Conservation (phyloP, 176 grass and related monocot species). For the Pharus latifolius region DNA sequence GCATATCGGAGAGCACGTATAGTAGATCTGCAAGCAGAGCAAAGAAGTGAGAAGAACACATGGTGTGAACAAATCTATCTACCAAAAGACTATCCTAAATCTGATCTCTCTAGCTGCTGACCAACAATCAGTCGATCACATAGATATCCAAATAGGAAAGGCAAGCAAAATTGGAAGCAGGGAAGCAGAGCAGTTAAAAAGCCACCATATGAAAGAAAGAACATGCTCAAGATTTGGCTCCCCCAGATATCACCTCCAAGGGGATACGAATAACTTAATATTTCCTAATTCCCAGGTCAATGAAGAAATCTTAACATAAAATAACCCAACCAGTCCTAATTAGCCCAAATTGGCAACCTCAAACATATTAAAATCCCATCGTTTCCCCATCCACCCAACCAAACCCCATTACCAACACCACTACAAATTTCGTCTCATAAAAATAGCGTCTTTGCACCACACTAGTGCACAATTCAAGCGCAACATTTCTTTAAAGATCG, state of each 20-base stretch:
- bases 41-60: constrained; percentile 1
- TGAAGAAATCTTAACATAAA: constrained; percentile 11
- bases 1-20: constrained; percentile 57
- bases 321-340: constrained; percentile 16
- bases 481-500: neutral
- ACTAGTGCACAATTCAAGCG: neutral
- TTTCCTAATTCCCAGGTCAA: constrained; percentile 16
- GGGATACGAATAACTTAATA: constrained; percentile 12
- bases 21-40: constrained; percentile 54
- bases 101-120: constrained; percentile 1
- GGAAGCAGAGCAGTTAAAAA: neutral
- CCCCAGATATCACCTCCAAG: constrained; percentile 39
- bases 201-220: constrained; percentile 19
- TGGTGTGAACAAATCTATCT: no score
- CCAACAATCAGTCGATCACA: neutral
- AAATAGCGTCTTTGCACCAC: neutral
- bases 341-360: constrained; percentile 9
- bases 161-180: constrained; percentile 11
- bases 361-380: constrained; percentile 26
- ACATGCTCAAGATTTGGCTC: constrained; percentile 11
- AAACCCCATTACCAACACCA: neutral
- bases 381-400: neutral
- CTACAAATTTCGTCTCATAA: neutral
- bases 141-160: constrained; percentile 11
- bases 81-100: neutral